A percentile compares a stretch with the other conserved stretches of the same genome.
phyloP scores from a whole-genome alignment of 208 protist genomes.

The Eutreptiella sp. region DNA sequence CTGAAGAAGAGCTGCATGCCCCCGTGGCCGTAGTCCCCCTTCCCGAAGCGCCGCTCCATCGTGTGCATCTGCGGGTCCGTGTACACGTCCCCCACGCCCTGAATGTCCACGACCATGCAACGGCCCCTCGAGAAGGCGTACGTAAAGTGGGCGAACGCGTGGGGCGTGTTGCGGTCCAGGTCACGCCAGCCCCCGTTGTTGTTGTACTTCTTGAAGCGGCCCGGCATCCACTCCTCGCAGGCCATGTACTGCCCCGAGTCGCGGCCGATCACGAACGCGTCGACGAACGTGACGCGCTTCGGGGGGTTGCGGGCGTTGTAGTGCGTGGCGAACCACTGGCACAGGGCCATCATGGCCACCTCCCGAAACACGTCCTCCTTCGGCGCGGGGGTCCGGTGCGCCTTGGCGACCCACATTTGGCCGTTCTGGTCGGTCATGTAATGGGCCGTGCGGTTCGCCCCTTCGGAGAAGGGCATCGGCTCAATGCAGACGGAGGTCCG shows the following conservation, averaged over 20 bases:
- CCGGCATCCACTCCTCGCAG: slow-evolving; percentile 63
- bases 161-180: slow-evolving; percentile 58
- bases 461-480: too few relatives aligned
- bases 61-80: slow-evolving; percentile 81
- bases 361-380: too few relatives aligned
- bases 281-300: slow-evolving; percentile 12
- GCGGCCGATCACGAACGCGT: slow-evolving; percentile 11
- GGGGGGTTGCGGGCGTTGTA: too few relatives aligned
- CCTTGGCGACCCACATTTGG: too few relatives aligned
- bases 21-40: slow-evolving; percentile 62
- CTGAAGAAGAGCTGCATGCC: slow-evolving; percentile 62
- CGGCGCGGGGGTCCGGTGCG: too few relatives aligned
- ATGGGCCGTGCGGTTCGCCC: too few relatives aligned
- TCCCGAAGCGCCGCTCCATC: slow-evolving; percentile 58
- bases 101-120: slow-evolving; percentile 74
- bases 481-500: too few relatives aligned
- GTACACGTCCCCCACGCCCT: slow-evolving; percentile 75
- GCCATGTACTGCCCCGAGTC: slow-evolving; percentile 39
- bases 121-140: slow-evolving; percentile 54
- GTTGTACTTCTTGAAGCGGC: slow-evolving; percentile 77
- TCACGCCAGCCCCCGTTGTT: slow-evolving; percentile 73
- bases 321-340: too few relatives aligned
- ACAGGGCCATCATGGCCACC: too few relatives aligned
- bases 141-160: slow-evolving; percentile 83
- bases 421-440: too few relatives aligned